Evolutionary conservation across 116 monocot genomes (phyloP), one percentile per base, ranked within the genome.

Genomic region (Dioscorea cayenensis): DNA sequence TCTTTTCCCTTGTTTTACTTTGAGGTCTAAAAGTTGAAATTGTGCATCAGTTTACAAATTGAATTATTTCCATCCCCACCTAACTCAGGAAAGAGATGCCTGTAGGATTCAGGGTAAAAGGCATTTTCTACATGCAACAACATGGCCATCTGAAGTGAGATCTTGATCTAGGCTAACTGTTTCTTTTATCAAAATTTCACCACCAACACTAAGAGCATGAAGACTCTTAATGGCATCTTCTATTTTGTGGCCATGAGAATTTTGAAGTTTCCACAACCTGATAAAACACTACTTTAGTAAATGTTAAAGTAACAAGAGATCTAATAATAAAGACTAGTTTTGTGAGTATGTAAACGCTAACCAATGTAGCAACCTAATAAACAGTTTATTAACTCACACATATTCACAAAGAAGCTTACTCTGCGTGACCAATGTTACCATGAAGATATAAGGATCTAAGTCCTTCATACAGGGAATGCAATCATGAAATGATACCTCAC

Each of bases 171-270:
- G 37, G 28, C 18, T 21, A 2, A 66, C 50, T 20, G 73, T 29
- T 70, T 77, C 83, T 71, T 69, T 74, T 68, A 60, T 71, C 5
- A 23, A 61, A 75, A 83, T 76, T 71, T 28, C 73, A 73, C 84
- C 84, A 29, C 84, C 72, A 23, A 92, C 80, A 74, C 82, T 84
- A 63, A 92, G 84, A 49, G 83, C 76, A 68, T 82, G 77, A 36
- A 89, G 89, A 82, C 86, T 89, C 72, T 81, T 83, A 59, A 89
- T 92, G 50, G 92, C 92, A 75, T 92, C 86, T 77, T 89, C 89
- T 71, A 92, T 89, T 49, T 83, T 84, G 66, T 84, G 55, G 63
- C 84, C 77, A 65, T 89, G 89, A 36, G 77, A 71, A 55, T 86
- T 85, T 43, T 86, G 65, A 73, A 28, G 76, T 79, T 79, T 92